Base-by-base conservation (phyloP, 352 stramenopile species). In the Globisporangium spiculum region DNA sequence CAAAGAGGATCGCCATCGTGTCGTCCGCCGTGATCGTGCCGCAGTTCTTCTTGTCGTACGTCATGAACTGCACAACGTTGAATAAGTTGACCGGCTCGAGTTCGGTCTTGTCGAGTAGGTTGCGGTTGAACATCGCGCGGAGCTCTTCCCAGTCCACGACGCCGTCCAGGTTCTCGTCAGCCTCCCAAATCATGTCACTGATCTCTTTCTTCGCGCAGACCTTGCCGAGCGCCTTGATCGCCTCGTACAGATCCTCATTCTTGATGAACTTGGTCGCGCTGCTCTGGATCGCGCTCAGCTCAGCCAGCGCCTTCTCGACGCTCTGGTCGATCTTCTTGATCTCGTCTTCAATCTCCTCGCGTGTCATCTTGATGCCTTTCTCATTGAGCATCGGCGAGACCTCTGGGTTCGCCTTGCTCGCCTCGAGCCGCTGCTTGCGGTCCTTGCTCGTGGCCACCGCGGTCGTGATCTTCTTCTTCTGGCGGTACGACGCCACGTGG, bases 1-100 rank as follows among this genome's bases (percentile, higher is more conserved):
- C 93, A 76, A 98, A 99, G 18, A 99, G 80, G 74, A 99, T 98
- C 62, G 98, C 94, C 97, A 99, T 99, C 3, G 96, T 99, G 74
- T 99, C 97, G 75, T 99, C 97, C 9, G 98, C 95, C 3, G 90
- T 98, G 70, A 99, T 98, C 50, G 86, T 87, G 7, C 92, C 93
- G 75, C 96, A 97, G 67, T 91, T 95, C 71, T 99, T 97, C 71
- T 94, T 94, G 77, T 98, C 96, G 77, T 98, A 99, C 67, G 98
- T 98, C 94, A 98, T 98, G 77, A 98, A 99, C 80, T 99, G 94
- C 62, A 99, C 89, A 67, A 99, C 92, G 75, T 98, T 98, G 76
- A 98, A 98, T 30, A 99, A 82, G 50, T 97, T 97, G 38, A 91
- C 90, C 1, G 96, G 97, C 76, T 99, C 97, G 14, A 99, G 84